A percentile compares a stretch with the other conserved stretches of the same genome.
Conservation (phyloP, 2,329 filamentous ascomycete genomes). For the Aspergillus ochraceoroseus region DNA sequence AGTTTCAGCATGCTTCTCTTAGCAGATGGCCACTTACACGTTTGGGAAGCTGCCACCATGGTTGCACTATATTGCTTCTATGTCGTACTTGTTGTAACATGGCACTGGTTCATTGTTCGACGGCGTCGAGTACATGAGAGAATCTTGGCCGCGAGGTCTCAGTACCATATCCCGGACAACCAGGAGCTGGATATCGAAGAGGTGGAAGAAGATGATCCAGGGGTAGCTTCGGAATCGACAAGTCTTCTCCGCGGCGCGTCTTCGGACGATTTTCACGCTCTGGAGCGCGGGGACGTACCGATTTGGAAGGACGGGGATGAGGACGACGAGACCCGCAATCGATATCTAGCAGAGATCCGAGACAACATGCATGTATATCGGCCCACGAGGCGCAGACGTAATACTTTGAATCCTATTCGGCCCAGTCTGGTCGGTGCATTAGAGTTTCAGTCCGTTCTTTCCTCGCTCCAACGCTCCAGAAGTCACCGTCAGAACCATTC, state of each 20-base stretch:
- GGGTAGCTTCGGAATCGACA: conserved; percentile 43
- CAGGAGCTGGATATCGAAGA: conserved; percentile 57
- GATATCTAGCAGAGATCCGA: conserved; percentile 71
- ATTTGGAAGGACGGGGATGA: conserved; percentile 52
- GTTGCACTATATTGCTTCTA: conserved; percentile 88
- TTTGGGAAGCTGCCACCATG: conserved; percentile 91
- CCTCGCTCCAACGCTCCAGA: conserved; percentile 76
- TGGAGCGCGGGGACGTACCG: conserved; percentile 52
- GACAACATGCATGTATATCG: conserved; percentile 88
- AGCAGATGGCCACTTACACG: conserved; percentile 71
- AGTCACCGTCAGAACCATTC: conserved; percentile 64
- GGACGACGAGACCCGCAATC: conserved; percentile 52
- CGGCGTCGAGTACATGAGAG: conserved; percentile 58
- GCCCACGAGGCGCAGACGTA: conserved; percentile 63
- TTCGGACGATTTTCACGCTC: conserved; percentile 59
- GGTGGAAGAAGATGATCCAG: conserved; percentile 53
- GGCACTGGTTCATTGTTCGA: conserved; percentile 79
- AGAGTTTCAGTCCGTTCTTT: conserved; percentile 85
- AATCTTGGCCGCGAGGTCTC: conserved; percentile 67
- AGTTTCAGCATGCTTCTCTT: conserved; percentile 83
- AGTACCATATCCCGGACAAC: conserved; percentile 60
- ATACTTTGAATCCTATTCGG: conserved; percentile 74
- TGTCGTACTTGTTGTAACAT: conserved; percentile 77
- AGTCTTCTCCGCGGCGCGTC: conserved; percentile 48
- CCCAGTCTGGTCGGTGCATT: conserved; percentile 89